These are phyloP conservation scores for Cryptococcus maquisensis DNA, from an alignment of 1,284 basidiomycete genomes.

Conservation along the genomic window DNA sequence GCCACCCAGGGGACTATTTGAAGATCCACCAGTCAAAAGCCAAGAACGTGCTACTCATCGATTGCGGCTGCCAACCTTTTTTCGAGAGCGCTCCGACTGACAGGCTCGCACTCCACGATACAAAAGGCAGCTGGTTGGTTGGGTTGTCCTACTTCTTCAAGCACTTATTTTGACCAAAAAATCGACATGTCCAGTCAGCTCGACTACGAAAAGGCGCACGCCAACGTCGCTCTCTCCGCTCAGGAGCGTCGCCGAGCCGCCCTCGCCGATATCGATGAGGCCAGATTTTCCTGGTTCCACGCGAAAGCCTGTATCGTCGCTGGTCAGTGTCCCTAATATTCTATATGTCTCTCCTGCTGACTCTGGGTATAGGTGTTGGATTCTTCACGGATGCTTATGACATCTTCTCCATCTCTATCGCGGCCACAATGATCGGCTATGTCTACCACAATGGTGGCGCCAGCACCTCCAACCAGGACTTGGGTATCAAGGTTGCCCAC, in stretches of 20 bases:
- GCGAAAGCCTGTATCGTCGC: slow-evolving; percentile 51
- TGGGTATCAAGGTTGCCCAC: slow-evolving; percentile 64
- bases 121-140: too few species aligned
- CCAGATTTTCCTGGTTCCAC: slow-evolving; percentile 59
- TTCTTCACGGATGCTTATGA: slow-evolving; percentile 51
- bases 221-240: slow-evolving; percentile 17
- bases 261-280: slow-evolving; percentile 69
- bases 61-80: too few species aligned
- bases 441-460: slow-evolving; percentile 58
- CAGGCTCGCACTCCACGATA: too few species aligned
- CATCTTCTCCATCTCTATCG: slow-evolving; percentile 61
- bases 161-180: neutral
- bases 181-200: slow-evolving; percentile 10
- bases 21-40: too few species aligned
- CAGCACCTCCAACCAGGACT: slow-evolving; percentile 58
- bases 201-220: slow-evolving; percentile 19
- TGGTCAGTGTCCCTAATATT: slow-evolving; percentile 27
- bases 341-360: neutral
- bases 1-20: too few species aligned
- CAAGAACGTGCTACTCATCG: too few species aligned
- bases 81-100: too few species aligned
- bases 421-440: slow-evolving; percentile 67
- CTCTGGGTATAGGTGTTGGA: slow-evolving; percentile 32
- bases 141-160: too few species aligned
- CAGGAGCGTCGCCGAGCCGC: slow-evolving; percentile 61